Percentiles rank a stretch among this genome's conserved stretches.
These are phyloP conservation scores for Fusarium mangiferae DNA, from an alignment of 2,329 filamentous ascomycete genomes.

Conservation along the genomic window DNA sequence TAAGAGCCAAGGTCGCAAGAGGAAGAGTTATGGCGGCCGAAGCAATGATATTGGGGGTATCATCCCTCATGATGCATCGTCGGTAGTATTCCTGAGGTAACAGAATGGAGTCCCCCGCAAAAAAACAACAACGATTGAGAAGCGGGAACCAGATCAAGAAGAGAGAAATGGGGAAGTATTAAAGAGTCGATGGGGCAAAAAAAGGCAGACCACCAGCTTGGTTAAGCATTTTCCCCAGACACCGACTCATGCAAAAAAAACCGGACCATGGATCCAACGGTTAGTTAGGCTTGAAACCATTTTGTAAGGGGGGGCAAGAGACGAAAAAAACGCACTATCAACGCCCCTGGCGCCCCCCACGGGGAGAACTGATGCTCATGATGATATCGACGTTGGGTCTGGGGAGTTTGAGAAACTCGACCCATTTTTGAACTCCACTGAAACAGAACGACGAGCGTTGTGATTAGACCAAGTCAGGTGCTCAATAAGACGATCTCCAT, in stretches of 20 bases:
- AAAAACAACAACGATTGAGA: neutral
- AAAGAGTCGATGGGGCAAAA: conserved; percentile 11
- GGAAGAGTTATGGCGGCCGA: conserved; percentile 34
- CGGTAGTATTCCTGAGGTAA: neutral
- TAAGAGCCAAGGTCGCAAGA: conserved; percentile 32
- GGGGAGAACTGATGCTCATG: conserved; percentile 20
- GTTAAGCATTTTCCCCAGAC: conserved; percentile 16
- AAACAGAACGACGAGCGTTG: neutral
- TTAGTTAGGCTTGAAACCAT: conserved; percentile 3
- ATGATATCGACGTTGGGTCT: conserved; percentile 9
- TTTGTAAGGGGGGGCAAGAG: neutral
- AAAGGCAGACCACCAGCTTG: neutral
- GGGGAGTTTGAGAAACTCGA: neutral
- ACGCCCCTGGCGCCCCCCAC: conserved; percentile 21
- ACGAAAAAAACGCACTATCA: conserved; percentile 2
- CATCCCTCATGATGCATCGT: conserved; percentile 39
- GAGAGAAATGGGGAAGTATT: conserved; percentile 22
- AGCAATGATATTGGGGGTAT: conserved; percentile 39
- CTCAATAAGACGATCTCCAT: conserved; percentile 9
- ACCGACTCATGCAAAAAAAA: conserved; percentile 3
- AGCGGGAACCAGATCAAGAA: conserved; percentile 3
- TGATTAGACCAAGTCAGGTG: conserved; percentile 4
- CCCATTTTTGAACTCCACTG: conserved; percentile 8
- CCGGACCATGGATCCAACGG: conserved; percentile 18
- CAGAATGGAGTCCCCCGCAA: neutral